phyloP scores from a whole-genome alignment of 148 eudicot species.

The Camellia lanceoleosa region DNA sequence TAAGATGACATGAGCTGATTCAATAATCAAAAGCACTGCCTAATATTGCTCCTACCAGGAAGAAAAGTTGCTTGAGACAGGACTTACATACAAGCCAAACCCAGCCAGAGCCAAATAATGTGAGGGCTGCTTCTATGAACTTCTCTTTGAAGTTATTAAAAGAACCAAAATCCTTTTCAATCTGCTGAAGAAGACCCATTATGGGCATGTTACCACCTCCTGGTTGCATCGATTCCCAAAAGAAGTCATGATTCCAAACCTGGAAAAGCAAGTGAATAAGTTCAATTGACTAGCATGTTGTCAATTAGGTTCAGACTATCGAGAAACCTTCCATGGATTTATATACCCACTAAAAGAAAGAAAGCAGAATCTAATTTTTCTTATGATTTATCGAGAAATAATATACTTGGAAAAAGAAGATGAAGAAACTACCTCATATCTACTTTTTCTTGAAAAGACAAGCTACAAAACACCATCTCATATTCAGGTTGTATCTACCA shows the following conservation, averaged over 20 bases:
- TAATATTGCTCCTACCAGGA: neutral
- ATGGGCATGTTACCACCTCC: conserved; percentile 80
- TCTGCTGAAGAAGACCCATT: conserved; percentile 71
- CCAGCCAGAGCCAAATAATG: conserved; percentile 87
- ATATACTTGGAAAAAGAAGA: too few relatives aligned
- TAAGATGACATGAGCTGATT: neutral
- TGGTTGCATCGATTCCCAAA: conserved; percentile 98
- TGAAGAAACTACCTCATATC: too few relatives aligned
- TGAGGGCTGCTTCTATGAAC: conserved; percentile 66
- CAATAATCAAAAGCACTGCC: neutral
- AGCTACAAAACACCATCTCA: too few relatives aligned
- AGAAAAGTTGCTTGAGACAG: conserved; percentile 1
- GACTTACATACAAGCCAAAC: conserved; percentile 95
- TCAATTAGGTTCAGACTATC: neutral
- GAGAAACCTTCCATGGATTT: neutral
- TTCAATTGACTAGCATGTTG: neutral
- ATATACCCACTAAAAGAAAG: neutral
- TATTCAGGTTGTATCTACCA: too few relatives aligned
- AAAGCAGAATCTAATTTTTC: neutral
- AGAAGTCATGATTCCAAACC: conserved; percentile 98
- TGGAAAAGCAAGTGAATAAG: conserved; percentile 27
- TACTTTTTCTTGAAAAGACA: too few relatives aligned
- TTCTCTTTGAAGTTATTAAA: conserved; percentile 66
- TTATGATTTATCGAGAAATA: too few relatives aligned
- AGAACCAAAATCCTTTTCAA: conserved; percentile 92